Conservation (phyloP, 805 yeast genomes). For the Blastobotrys terrestris region DNA sequence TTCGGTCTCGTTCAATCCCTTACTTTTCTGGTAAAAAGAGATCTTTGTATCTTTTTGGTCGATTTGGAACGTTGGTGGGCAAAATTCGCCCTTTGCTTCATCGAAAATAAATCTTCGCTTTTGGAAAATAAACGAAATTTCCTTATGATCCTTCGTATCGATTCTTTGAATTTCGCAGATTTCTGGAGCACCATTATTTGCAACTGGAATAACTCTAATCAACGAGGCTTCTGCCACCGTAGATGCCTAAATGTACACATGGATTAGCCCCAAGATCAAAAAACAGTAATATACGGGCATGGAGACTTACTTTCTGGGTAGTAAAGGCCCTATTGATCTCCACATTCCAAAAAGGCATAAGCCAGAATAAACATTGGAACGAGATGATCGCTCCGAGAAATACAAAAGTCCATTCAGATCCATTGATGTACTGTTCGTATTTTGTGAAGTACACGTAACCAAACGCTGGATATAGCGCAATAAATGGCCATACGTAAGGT, state of each 20-base stretch:
- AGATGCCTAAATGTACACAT: conserved; percentile 35
- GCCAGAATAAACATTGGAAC: conserved; percentile 67
- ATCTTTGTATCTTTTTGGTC: conserved; percentile 56
- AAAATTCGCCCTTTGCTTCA: conserved; percentile 45
- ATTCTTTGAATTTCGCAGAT: conserved; percentile 57
- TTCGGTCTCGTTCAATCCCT: conserved; percentile 43
- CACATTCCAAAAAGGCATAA: conserved; percentile 93
- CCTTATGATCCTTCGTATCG: conserved; percentile 43
- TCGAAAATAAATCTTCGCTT: conserved; percentile 83
- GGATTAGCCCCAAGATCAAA: too few species aligned
- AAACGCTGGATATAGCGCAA: conserved; percentile 61
- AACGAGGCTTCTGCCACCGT: conserved; percentile 59
- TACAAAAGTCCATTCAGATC: conserved; percentile 94
- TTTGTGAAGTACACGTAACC: conserved; percentile 54
- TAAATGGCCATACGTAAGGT: conserved; percentile 80
- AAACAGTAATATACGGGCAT: too few species aligned
- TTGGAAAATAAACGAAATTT: conserved; percentile 75
- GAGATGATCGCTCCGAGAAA: conserved; percentile 70
- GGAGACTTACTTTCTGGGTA: conserved; percentile 31
- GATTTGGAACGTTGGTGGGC: conserved; percentile 72
- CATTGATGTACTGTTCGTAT: conserved; percentile 78
- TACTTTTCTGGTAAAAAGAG: conserved; percentile 46
- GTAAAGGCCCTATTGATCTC: conserved; percentile 64
- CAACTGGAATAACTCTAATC: conserved; percentile 71
- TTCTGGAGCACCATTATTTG: conserved; percentile 81